Base-by-base conservation (phyloP, 305 asterid genomes). In the Rubia peregrina region DNA sequence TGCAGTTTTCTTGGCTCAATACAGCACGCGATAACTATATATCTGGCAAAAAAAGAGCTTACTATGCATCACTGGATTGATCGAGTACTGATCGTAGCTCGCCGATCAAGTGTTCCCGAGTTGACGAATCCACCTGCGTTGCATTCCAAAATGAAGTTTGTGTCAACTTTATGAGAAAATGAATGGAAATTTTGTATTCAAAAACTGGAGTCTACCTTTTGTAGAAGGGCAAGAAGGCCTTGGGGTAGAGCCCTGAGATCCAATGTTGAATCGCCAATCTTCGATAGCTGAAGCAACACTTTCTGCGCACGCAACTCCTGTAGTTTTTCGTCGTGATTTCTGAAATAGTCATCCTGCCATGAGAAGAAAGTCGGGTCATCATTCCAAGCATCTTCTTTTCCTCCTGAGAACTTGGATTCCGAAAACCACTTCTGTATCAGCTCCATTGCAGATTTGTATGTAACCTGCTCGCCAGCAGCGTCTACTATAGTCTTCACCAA, bases 181-280 rank as follows among this genome's bases (percentile, higher is more conserved):
- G 44, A 7, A 21, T 49, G 14, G 17, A 61, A 40, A 26, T n/a
- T 73, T 44, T 36, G 30, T 4, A 63, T n/a, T 17, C 26, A n/a
- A 6, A 55, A 59, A 40, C 1, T 6, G 59, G 16, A 16, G 4
- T 59, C 48, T 77, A 93, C 98, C 95, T 87, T 84, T 69, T 84
- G 76, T 65, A 91, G 82, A 77, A 95, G 86, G 71, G 89, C 88
- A 57, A 87, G 84, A 59, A 95, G 90, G 65, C 95, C 96, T 64
- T 71, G 94, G 56, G 99, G 95, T 59, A 95, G 80, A 41, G 92
- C 98, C 71, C 71, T 83, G 67, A 89, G 63, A 82, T 87, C 98
- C 85, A 72, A 66, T 9, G 86, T 46, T 4, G 98, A 88, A 76
- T 87, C 87, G 56, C 96, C 88, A 42, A 91, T 80, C 78, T 76